Evolutionary conservation across 345 rosid species (phyloP).

Genomic region (Kernera saxatilis): DNA sequence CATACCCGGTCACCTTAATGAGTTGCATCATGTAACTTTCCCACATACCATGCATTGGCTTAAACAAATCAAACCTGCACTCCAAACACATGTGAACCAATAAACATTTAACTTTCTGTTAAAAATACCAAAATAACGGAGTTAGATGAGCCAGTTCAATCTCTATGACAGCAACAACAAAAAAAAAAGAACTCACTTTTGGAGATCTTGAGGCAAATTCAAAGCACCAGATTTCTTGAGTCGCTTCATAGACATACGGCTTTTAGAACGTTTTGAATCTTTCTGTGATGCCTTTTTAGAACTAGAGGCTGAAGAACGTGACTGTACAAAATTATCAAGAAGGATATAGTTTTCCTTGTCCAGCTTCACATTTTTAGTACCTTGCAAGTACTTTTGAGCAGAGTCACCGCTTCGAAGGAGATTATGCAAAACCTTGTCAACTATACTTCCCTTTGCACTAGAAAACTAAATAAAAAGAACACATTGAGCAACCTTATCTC

Average conservation of each 20-base stretch:
- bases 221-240: constrained; percentile 65
- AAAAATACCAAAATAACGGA: neutral
- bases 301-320: constrained; percentile 37
- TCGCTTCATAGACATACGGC: constrained; percentile 66
- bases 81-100: constrained; percentile 14
- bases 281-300: constrained; percentile 40
- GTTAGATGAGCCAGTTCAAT: neutral
- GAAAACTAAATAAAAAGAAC: constrained; percentile 38
- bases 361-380: constrained; percentile 54
- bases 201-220: constrained; percentile 45
- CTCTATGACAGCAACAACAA: neutral
- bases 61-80: constrained; percentile 50
- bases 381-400: constrained; percentile 72
- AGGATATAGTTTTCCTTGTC: constrained; percentile 67
- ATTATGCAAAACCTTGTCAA: constrained; percentile 55
- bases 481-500: neutral
- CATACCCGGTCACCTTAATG: constrained; percentile 53
- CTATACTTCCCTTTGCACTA: constrained; percentile 45
- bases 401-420: constrained; percentile 82
- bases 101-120: neutral
- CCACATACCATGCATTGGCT: constrained; percentile 79
- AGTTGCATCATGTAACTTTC: constrained; percentile 50
- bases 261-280: constrained; percentile 76
- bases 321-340: constrained; percentile 67
- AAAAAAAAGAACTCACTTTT: constrained; percentile 42